phyloP scores from a whole-genome alignment of 441 rosid genomes.

The Bruguiera hainesii region DNA sequence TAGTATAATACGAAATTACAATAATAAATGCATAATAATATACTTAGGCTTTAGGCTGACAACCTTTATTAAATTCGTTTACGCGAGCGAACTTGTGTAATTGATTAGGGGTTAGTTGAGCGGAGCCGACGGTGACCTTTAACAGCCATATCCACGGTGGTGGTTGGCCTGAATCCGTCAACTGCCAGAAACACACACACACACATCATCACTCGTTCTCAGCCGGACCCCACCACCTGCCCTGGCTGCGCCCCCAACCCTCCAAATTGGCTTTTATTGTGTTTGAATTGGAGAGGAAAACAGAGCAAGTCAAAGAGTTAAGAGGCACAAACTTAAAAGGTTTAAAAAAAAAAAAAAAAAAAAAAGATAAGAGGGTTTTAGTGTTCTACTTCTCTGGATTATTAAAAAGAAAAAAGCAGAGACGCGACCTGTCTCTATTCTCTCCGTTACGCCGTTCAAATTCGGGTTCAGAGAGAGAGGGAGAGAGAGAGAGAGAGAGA shows the following conservation, averaged over 20 bases:
- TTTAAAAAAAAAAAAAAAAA: too few species aligned
- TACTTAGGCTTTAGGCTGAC: too few species aligned
- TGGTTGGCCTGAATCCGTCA: conserved; percentile 12
- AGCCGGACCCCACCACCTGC: neutral
- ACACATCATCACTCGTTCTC: too few species aligned
- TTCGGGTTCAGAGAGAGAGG: neutral
- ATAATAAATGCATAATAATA: too few species aligned
- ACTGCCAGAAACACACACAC: neutral
- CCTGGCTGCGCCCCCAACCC: conserved; percentile 1
- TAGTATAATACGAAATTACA: too few species aligned
- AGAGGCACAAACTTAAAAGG: too few species aligned
- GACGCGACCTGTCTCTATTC: conserved; percentile 23
- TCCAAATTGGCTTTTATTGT: neutral
- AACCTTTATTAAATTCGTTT: too few species aligned
- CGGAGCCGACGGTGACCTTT: conserved; percentile 1
- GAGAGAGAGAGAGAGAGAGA: neutral
- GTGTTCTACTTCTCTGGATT: neutral
- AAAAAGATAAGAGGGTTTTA: too few species aligned
- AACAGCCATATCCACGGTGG: neutral
- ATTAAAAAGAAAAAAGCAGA: neutral
- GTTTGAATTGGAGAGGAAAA: neutral
- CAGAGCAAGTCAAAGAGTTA: conserved; percentile 11
- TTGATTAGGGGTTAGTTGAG: neutral
- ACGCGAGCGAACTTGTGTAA: too few species aligned
- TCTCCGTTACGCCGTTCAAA: neutral